Percentiles rank a stretch among this genome's conserved stretches.
Evolutionary conservation across 257 asterid species (phyloP).

Genomic region (Henckelia pumila): DNA sequence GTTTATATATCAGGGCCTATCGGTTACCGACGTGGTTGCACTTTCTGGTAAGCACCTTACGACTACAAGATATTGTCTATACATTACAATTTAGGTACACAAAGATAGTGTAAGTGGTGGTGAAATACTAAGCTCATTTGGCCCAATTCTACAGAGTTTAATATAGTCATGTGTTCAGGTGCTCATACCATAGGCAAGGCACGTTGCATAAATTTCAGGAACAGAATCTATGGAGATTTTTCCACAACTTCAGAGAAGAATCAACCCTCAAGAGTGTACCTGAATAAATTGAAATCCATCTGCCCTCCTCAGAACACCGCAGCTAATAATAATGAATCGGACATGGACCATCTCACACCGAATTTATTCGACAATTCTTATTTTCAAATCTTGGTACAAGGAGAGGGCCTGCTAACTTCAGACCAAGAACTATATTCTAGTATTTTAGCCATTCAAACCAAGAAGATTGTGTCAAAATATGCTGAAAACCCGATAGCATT

Average conservation of each 20-base stretch:
- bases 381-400: slow-evolving; percentile 53
- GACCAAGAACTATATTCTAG: slow-evolving; percentile 84
- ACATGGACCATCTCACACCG: slow-evolving; percentile 72
- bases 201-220: slow-evolving; percentile 69
- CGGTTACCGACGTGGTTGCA: slow-evolving; percentile 87
- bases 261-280: slow-evolving; percentile 46
- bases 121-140: too few species aligned
- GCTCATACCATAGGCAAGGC: slow-evolving; percentile 97
- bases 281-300: slow-evolving; percentile 45
- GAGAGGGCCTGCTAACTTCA: slow-evolving; percentile 71
- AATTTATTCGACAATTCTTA: slow-evolving; percentile 72
- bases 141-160: background rate
- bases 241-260: slow-evolving; percentile 37
- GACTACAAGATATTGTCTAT: too few species aligned
- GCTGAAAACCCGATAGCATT: slow-evolving; percentile 64
- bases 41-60: slow-evolving; percentile 58
- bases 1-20: slow-evolving; percentile 74
- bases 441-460: slow-evolving; percentile 54
- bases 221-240: slow-evolving; percentile 73
- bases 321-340: slow-evolving; percentile 62
- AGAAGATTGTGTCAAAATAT: slow-evolving; percentile 55
- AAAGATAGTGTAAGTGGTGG: too few species aligned
- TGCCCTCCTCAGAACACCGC: slow-evolving; percentile 50
- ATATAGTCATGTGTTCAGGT: slow-evolving; percentile 41
- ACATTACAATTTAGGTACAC: too few species aligned